These are phyloP conservation scores for Yamadazyma atmosphaerica DNA, from an alignment of 1,139 yeast species.

Conservation along the genomic window DNA sequence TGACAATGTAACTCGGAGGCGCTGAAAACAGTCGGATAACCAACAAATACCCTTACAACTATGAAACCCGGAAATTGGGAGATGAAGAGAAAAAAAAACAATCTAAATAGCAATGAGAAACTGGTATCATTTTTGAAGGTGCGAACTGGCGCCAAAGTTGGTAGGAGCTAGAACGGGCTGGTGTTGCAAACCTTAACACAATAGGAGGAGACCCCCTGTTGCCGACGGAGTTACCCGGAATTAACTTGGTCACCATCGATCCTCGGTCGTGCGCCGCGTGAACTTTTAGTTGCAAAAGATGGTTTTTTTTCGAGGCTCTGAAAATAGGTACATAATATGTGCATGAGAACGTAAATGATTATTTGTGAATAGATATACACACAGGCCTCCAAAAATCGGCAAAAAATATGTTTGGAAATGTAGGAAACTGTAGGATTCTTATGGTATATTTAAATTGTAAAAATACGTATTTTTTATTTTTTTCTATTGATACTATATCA, in stretches of 20 bases:
- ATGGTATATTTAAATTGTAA: no score
- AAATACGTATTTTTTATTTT: no score
- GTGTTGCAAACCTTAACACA: background rate
- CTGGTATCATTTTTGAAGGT: background rate
- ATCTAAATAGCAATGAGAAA: background rate
- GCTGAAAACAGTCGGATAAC: background rate
- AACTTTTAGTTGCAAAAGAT: background rate
- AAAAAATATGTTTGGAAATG: no score
- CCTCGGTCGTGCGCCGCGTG: background rate
- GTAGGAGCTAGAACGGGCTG: no score
- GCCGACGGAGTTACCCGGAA: background rate
- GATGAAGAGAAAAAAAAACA: background rate
- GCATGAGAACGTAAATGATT: no score
- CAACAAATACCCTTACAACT: background rate
- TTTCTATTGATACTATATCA: background rate
- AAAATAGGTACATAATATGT: no score
- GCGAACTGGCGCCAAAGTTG: background rate
- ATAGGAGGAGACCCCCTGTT: background rate
- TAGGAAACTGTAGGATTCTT: no score
- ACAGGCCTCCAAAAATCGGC: no score
- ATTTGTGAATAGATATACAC: no score
- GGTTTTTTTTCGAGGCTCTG: background rate
- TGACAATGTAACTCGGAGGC: no score
- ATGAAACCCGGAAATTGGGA: background rate
- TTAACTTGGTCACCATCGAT: no score